Evolutionary conservation across 192 early-diverging fungal genomes (phyloP).

Genomic region (Coemansia guatemalensis): DNA sequence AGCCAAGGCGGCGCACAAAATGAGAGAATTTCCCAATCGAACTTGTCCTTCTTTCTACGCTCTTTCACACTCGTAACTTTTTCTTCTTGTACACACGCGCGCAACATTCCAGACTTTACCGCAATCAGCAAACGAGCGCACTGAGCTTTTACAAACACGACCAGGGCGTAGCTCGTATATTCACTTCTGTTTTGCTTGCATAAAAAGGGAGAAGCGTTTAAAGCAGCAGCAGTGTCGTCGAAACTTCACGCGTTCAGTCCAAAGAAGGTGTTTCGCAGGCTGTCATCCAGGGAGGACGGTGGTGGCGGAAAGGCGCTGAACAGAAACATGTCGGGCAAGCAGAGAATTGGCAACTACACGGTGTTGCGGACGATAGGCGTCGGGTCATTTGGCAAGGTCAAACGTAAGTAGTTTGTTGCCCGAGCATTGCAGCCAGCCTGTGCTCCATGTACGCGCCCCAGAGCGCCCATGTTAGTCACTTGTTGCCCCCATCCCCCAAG

Average conservation of each 20-base stretch:
- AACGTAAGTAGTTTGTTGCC: slow-evolving; percentile 64
- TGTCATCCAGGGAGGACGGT: slow-evolving; percentile 37
- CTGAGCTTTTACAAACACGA: no score
- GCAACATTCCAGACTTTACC: no score
- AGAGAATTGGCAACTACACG: slow-evolving; percentile 87
- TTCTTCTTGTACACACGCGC: no score
- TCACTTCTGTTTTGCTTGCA: no score
- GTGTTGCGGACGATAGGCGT: slow-evolving; percentile 94
- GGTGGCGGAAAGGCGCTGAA: slow-evolving; percentile 13
- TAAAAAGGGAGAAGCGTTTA: no score
- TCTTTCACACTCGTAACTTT: no score
- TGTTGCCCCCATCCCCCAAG: not conserved
- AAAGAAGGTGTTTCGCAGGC: slow-evolving; percentile 43
- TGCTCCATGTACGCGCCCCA: slow-evolving; percentile 10
- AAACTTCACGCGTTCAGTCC: slow-evolving; percentile 51
- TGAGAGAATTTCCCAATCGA: no score
- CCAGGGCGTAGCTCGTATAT: no score
- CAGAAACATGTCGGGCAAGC: slow-evolving; percentile 43
- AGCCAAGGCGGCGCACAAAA: no score
- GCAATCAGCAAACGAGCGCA: no score
- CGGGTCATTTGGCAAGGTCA: slow-evolving; percentile 98
- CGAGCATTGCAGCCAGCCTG: not conserved
- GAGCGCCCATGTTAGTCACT: not conserved
- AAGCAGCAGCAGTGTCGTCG: slow-evolving; percentile 5
- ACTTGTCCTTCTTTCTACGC: no score